phyloP scores from a whole-genome alignment of 768 basidiomycete species.

The Exsudoporus frostii region DNA sequence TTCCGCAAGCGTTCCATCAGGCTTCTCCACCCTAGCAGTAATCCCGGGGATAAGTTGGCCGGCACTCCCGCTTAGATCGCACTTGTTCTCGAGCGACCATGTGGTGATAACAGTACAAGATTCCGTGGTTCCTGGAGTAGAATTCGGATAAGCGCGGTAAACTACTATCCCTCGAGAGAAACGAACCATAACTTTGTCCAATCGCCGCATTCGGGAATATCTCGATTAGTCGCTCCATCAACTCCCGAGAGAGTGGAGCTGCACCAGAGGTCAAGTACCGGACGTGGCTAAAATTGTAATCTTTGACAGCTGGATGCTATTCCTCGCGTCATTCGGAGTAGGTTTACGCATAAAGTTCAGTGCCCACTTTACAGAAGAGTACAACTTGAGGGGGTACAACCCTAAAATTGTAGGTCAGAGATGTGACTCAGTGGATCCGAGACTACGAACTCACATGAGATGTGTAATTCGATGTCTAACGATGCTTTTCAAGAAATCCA shows the following conservation, averaged over 20 bases:
- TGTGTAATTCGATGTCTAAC: constrained; percentile 45
- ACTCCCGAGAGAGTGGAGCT: constrained; percentile 53
- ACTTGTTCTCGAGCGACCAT: constrained; percentile 41
- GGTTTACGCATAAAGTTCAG: background rate
- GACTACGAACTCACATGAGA: constrained; percentile 31
- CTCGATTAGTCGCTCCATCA: constrained; percentile 43
- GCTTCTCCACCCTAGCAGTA: constrained; percentile 51
- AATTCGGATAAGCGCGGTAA: background rate
- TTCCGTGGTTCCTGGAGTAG: constrained; percentile 56
- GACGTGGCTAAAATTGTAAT: constrained; percentile 40
- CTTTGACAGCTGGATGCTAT: constrained; percentile 40
- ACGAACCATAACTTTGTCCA: constrained; percentile 61
- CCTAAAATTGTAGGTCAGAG: constrained; percentile 16
- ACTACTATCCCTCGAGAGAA: background rate
- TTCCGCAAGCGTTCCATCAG: constrained; percentile 52
- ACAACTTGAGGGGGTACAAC: constrained; percentile 50
- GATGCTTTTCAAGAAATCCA: constrained; percentile 45
- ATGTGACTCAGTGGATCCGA: background rate
- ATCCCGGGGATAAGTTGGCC: constrained; percentile 60
- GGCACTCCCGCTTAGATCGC: constrained; percentile 51
- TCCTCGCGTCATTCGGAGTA: background rate
- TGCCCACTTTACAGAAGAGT: constrained; percentile 45
- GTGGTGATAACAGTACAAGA: constrained; percentile 52
- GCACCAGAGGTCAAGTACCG: constrained; percentile 45
- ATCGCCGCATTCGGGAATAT: constrained; percentile 49